These are phyloP conservation scores for Bruguiera sexangula DNA, from an alignment of 345 rosid species.

Conservation along the genomic window DNA sequence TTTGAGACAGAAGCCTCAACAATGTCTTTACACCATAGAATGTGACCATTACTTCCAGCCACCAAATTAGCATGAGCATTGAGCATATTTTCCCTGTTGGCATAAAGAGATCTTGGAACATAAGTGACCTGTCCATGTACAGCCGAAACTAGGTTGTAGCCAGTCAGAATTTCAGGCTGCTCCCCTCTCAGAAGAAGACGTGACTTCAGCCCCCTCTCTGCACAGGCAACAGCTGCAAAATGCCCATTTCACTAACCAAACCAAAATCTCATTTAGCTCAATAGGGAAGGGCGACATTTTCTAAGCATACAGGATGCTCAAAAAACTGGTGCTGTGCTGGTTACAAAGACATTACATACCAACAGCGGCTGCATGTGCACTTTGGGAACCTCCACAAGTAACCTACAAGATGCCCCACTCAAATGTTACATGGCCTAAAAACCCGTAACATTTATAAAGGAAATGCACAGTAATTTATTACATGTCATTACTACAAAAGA, in stretches of 20 bases:
- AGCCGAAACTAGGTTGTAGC: conserved; percentile 73
- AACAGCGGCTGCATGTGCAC: conserved; percentile 85
- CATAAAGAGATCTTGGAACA: conserved; percentile 63
- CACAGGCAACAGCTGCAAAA: conserved; percentile 72
- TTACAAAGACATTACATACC: conserved; percentile 40
- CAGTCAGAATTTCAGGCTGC: conserved; percentile 73
- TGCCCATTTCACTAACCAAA: neutral
- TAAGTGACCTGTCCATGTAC: conserved; percentile 64
- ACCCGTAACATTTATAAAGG: conserved; percentile 15
- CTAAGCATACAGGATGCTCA: neutral
- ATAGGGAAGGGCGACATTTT: neutral
- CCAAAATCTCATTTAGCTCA: too few relatives aligned
- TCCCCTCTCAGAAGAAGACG: conserved; percentile 88
- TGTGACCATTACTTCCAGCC: conserved; percentile 49
- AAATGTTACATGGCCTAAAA: conserved; percentile 25
- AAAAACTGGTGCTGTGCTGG: neutral
- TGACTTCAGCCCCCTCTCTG: conserved; percentile 76
- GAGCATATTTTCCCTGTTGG: conserved; percentile 58
- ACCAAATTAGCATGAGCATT: conserved; percentile 45
- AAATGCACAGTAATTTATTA: neutral
- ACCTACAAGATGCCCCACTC: conserved; percentile 53
- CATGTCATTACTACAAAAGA: neutral
- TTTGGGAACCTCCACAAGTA: conserved; percentile 96
- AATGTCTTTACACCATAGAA: conserved; percentile 52
- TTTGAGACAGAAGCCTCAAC: conserved; percentile 31